Evolutionary conservation across 768 basidiomycete species (phyloP).

Genomic region (Saitozyma podzolica): DNA sequence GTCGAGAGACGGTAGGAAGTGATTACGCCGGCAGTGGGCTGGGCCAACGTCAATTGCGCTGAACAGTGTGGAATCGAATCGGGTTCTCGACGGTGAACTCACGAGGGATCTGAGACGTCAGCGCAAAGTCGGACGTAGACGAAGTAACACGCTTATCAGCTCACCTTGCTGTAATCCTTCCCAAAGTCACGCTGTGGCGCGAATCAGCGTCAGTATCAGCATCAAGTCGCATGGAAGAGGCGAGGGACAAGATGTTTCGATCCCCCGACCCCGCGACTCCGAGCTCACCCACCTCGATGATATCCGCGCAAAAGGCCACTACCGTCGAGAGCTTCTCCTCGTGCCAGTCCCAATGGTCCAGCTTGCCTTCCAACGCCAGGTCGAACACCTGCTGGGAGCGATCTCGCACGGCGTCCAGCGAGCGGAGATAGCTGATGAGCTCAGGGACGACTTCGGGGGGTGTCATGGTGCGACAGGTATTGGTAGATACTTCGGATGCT

Average conservation of each 20-base stretch:
- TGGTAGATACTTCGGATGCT: no score
- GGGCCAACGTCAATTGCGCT: constrained; percentile 1
- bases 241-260: no score
- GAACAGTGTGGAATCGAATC: not conserved
- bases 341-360: constrained; percentile 84
- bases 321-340: constrained; percentile 71
- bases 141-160: not conserved
- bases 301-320: constrained; percentile 69
- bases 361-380: constrained; percentile 70
- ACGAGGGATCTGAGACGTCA: constrained; percentile 29
- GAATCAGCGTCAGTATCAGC: not conserved
- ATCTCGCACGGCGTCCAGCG: constrained; percentile 82
- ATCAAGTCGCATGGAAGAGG: not conserved
- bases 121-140: not conserved
- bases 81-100: not conserved
- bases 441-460: no score
- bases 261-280: no score
- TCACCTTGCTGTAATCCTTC: constrained; percentile 59
- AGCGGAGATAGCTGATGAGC: constrained; percentile 21
- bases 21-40: constrained; percentile 37
- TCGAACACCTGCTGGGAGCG: constrained; percentile 75
- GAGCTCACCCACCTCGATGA: constrained; percentile 67
- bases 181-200: constrained; percentile 78
- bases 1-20: constrained; percentile 45
- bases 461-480: no score